These are phyloP conservation scores for Neofusicoccum sp. DNA, from an alignment of 2,329 filamentous ascomycete genomes.

Conservation along the genomic window DNA sequence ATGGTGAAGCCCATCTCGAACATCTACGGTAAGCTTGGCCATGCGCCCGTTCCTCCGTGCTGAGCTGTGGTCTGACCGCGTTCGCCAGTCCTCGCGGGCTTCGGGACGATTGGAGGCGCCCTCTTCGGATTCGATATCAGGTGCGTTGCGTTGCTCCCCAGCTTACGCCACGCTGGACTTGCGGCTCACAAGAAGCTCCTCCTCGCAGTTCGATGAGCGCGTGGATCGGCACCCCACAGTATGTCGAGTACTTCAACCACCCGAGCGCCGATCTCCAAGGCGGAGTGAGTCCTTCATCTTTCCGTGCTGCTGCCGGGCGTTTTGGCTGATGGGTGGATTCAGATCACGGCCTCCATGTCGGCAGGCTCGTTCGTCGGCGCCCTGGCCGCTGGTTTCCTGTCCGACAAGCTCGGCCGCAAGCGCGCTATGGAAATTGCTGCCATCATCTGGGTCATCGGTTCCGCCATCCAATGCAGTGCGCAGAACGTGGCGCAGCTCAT, in stretches of 20 bases:
- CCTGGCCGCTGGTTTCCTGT: constrained; percentile 50
- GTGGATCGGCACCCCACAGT: constrained; percentile 48
- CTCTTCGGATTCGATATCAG: constrained; percentile 79
- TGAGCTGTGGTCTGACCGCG: not conserved
- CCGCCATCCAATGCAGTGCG: constrained; percentile 15
- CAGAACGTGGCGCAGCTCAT: constrained; percentile 39
- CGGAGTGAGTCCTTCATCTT: constrained; percentile 23
- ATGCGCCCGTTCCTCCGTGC: not conserved
- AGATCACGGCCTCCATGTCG: constrained; percentile 50
- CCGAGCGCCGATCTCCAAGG: constrained; percentile 50
- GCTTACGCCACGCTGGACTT: constrained; percentile 39
- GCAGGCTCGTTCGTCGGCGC: constrained; percentile 51
- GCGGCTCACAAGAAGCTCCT: not conserved
- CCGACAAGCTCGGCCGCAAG: constrained; percentile 48
- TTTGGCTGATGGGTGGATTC: not conserved
- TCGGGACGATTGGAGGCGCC: constrained; percentile 62
- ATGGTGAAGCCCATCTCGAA: constrained; percentile 15
- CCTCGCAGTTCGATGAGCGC: constrained; percentile 44
- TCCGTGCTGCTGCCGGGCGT: not conserved
- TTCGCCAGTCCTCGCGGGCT: constrained; percentile 6
- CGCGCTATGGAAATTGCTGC: constrained; percentile 35
- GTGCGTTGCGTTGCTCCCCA: not conserved
- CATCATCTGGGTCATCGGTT: constrained; percentile 38
- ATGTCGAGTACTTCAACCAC: constrained; percentile 51
- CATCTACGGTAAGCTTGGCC: constrained; percentile 6